Evolutionary conservation across 441 rosid species (phyloP).

Genomic region (Oxalis stricta): DNA sequence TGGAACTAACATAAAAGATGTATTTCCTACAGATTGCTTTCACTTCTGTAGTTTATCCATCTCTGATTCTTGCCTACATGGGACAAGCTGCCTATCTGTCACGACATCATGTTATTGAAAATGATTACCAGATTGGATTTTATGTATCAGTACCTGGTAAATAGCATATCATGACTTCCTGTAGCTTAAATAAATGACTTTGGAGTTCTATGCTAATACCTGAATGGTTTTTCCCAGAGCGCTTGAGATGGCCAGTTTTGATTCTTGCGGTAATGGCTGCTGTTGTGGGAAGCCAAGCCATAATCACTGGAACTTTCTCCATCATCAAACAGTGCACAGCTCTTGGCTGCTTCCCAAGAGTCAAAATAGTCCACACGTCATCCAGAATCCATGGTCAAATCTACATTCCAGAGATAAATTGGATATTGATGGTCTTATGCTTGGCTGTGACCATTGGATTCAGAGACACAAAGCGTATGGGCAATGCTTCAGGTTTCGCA

Average conservation of each 20-base stretch:
- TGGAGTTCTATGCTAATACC: no score
- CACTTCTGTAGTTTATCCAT: conserved; percentile 81
- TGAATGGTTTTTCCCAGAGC: conserved; percentile 47
- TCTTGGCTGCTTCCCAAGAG: conserved; percentile 80
- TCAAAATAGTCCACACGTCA: conserved; percentile 91
- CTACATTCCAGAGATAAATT: conserved; percentile 90
- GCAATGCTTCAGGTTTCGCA: conserved; percentile 81
- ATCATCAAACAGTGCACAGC: conserved; percentile 92
- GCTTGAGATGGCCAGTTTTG: conserved; percentile 84
- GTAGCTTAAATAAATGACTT: no score
- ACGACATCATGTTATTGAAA: conserved; percentile 43
- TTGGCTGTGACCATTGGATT: conserved; percentile 88
- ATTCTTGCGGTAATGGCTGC: conserved; percentile 93
- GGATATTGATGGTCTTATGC: conserved; percentile 79
- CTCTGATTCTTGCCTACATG: conserved; percentile 90
- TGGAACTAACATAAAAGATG: no score
- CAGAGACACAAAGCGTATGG: conserved; percentile 71
- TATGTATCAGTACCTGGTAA: conserved; percentile 87
- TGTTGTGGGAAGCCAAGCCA: conserved; percentile 94
- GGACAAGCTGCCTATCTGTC: conserved; percentile 98
- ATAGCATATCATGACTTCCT: no score
- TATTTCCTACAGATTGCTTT: conserved; percentile 82
- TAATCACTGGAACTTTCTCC: conserved; percentile 90
- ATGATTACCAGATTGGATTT: conserved; percentile 56
- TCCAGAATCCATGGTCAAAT: conserved; percentile 90